Evolutionary conservation across 2,329 filamentous ascomycete species (phyloP), one percentile per base, ranked within the genome.

Genomic region (Pyrenochaeta sp.): DNA sequence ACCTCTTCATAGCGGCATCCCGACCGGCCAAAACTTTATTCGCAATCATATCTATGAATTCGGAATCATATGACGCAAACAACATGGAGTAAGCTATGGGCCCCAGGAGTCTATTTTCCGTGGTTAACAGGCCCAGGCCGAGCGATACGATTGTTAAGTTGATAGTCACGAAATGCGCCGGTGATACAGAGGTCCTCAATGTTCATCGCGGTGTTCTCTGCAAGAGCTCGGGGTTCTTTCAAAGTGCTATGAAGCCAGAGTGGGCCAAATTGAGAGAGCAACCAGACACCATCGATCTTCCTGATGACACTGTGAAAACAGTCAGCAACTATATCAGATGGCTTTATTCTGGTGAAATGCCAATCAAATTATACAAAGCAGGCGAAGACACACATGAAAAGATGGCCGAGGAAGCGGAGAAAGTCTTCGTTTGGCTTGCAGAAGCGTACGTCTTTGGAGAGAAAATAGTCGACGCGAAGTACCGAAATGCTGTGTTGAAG

Each of bases 361-460:
- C 43, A 24, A 28, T 25, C 2, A 13, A 28, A 7, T 42, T 45
- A 13, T 24, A 15, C 24, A 32, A 42, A 8, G 13, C 15, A 12
- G 40, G n/a, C 9, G 27, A 51, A 3, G 24, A 6, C 22, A 32
- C 28, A 10, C 25, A n/a, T 2, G 36, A 40, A 48, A 46, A 13
- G 15, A 43, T 28, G 9, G 36, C 53, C 3, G 43, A 43, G 32
- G 42, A 56, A 27, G 30, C 42, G 32, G 44, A 58, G 4, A 44
- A 27, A 22, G 25, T 50, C 5, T 55, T 36, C 13, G 40, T 32
- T 12, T 2, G 1, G 13, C 36, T 56, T 44, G 52, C 49, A 30
- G 24, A 43, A 45, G 32, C 57, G 2, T 59, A 56, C 27, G 49
- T 53, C 13, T 53, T 56, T 22, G 57, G 57, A 13, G 57, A 56